Evolutionary conservation across 2,329 filamentous ascomycete species (phyloP), one percentile per base, ranked within the genome.

Genomic region (Apiospora rasikravindrae): DNA sequence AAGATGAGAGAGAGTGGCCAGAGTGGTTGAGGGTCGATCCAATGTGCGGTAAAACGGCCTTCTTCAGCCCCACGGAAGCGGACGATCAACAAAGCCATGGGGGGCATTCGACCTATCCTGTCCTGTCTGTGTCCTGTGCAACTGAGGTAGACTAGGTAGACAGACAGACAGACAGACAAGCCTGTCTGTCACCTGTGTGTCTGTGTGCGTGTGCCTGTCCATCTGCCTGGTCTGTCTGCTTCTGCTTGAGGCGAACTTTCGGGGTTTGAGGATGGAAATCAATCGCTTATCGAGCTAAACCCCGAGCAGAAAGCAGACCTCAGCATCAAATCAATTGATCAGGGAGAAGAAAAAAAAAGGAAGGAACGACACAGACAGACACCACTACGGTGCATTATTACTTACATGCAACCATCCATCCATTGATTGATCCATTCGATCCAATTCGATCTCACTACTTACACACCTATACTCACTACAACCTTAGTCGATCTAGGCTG

Each of bases 61-160:
- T 64, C 57, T 64, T 40, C 29, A 64, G 57, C 57, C 57, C 57
- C 57, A 64, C 57, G 57, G 33, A 40, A 37, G 57, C 33, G 19
- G 57, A 40, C 57, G 57, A 64, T 64, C 33, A 64, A 64, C 57
- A 64, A 64, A 64, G 19, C 57, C 57, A 64, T 64, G 8, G 11
- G 29, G 11, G n/a, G 24, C 51, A 22, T 57, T 33, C 53, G 16
- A 57, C 24, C n/a, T 44, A 13, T 47, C 45, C 4, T 16, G 19
- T 19, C 14, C 44, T 16, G 19, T 19, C 44, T 22, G 44, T 19
- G 44, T 19, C n/a, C n/a, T 37, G 33, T 37, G 33, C 33, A 37
- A 6, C 33, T 37, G 5, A 37, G 33, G 33, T 37, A 37, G 33
- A 37, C n/a, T n/a, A n/a, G n/a, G n/a, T n/a, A n/a, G n/a, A n/a